Evolutionary conservation across 2,329 filamentous ascomycete species (phyloP).

Genomic region (Ophidiomyces ophidiicola): DNA sequence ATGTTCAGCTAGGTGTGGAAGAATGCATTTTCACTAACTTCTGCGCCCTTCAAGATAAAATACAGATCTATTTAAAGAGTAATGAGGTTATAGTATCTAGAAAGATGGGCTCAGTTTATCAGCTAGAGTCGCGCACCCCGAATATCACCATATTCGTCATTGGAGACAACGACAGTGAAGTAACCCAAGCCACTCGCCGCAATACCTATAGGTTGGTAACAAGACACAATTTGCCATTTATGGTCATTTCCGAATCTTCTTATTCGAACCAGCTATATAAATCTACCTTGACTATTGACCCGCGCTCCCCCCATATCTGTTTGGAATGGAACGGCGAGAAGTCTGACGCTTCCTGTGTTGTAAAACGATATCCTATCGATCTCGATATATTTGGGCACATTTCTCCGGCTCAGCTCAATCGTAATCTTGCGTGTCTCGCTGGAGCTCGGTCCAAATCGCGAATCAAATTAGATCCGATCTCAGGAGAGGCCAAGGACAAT

Average conservation of each 20-base stretch:
- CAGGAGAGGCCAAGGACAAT: neutral
- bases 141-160: conserved; percentile 38
- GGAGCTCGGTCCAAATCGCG: conserved; percentile 17
- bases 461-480: neutral
- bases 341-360: conserved; percentile 25
- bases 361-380: conserved; percentile 35
- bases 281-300: conserved; percentile 27
- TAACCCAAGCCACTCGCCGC: conserved; percentile 22
- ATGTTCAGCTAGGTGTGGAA: conserved; percentile 38
- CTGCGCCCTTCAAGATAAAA: conserved; percentile 17
- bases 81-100: conserved; percentile 27
- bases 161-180: conserved; percentile 25
- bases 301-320: conserved; percentile 33
- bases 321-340: conserved; percentile 29
- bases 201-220: conserved; percentile 32
- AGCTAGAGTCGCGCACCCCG: conserved; percentile 32
- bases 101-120: conserved; percentile 29
- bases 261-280: conserved; percentile 29
- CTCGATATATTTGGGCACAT: conserved; percentile 38
- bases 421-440: conserved; percentile 35
- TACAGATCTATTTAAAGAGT: conserved; percentile 31
- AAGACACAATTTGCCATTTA: conserved; percentile 33
- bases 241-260: conserved; percentile 35
- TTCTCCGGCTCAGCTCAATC: conserved; percentile 35
- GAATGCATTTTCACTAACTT: conserved; percentile 31